These are phyloP conservation scores for Letharia columbiana DNA, from an alignment of 495 filamentous ascomycete species.

Conservation along the genomic window DNA sequence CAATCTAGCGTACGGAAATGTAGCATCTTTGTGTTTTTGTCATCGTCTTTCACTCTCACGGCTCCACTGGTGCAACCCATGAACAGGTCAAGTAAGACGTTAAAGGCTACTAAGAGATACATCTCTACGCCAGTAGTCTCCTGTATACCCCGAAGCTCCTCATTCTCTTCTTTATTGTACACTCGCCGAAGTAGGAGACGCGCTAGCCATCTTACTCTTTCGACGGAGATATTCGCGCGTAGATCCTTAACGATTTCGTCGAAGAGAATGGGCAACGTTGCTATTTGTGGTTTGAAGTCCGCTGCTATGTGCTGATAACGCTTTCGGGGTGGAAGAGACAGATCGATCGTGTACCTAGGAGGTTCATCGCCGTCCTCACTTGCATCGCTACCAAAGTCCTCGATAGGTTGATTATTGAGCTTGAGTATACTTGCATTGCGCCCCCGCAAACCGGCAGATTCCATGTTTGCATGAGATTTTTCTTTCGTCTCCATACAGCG, in stretches of 20 bases:
- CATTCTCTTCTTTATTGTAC: slow-evolving; percentile 48
- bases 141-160: slow-evolving; percentile 52
- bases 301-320: slow-evolving; percentile 45
- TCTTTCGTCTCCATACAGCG: neutral
- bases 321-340: slow-evolving; percentile 47
- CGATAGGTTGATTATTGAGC: neutral
- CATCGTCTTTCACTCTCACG: slow-evolving; percentile 28
- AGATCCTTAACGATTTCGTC: slow-evolving; percentile 34
- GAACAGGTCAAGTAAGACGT: slow-evolving; percentile 53
- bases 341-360: slow-evolving; percentile 47
- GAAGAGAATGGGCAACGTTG: slow-evolving; percentile 39
- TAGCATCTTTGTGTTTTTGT: slow-evolving; percentile 36
- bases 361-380: slow-evolving; percentile 9
- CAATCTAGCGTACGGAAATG: slow-evolving; percentile 64
- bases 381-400: neutral
- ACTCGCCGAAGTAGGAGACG: slow-evolving; percentile 41
- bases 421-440: neutral
- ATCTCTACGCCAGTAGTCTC: slow-evolving; percentile 44
- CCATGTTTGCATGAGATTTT: neutral
- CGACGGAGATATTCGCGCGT: slow-evolving; percentile 25
- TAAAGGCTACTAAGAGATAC: slow-evolving; percentile 52
- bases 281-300: slow-evolving; percentile 37
- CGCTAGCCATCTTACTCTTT: slow-evolving; percentile 33
- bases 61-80: slow-evolving; percentile 61
- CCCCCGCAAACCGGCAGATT: slow-evolving; percentile 6